These are phyloP conservation scores for Hamigera avellanea DNA, from an alignment of 495 filamentous ascomycete genomes.

Conservation along the genomic window DNA sequence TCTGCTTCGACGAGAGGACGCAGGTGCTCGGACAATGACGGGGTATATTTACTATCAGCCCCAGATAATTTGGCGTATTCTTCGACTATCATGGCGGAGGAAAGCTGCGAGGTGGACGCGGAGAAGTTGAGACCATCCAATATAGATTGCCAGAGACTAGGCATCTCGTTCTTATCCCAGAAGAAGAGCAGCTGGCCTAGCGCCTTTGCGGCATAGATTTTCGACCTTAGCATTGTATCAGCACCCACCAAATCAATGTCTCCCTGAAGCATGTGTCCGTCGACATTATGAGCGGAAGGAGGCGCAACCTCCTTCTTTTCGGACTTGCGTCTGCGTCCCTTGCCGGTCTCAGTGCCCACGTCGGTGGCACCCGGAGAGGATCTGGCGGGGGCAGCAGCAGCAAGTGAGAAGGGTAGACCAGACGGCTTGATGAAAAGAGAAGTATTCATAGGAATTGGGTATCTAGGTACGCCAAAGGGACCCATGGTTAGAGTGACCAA, in stretches of 20 bases:
- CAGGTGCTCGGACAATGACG: slow-evolving; percentile 47
- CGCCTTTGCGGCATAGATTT: slow-evolving; percentile 73
- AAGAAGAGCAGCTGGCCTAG: slow-evolving; percentile 47
- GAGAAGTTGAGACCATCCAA: slow-evolving; percentile 52
- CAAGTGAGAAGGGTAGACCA: slow-evolving; percentile 62
- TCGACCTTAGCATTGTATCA: slow-evolving; percentile 78
- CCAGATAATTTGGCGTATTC: slow-evolving; percentile 56
- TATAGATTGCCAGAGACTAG: slow-evolving; percentile 37
- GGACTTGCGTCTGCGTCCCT: slow-evolving; percentile 69
- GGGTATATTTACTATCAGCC: slow-evolving; percentile 31
- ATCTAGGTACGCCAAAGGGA: slow-evolving; percentile 80
- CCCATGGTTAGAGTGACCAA: slow-evolving; percentile 72
- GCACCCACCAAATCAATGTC: slow-evolving; percentile 88
- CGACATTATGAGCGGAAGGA: slow-evolving; percentile 74
- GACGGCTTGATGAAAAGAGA: slow-evolving; percentile 87
- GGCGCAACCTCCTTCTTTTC: slow-evolving; percentile 66
- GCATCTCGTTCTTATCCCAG: slow-evolving; percentile 33
- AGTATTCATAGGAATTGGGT: slow-evolving; percentile 83
- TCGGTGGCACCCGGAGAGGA: slow-evolving; percentile 40
- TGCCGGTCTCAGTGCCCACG: slow-evolving; percentile 13
- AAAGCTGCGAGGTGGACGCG: slow-evolving; percentile 75
- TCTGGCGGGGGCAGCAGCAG: slow-evolving; percentile 38
- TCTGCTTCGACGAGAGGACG: slow-evolving; percentile 67
- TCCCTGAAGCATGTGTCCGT: slow-evolving; percentile 94
- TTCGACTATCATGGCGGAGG: slow-evolving; percentile 73